These are phyloP conservation scores for Discostella stelligeroides DNA, from an alignment of 108 stramenopile species.

Conservation along the genomic window DNA sequence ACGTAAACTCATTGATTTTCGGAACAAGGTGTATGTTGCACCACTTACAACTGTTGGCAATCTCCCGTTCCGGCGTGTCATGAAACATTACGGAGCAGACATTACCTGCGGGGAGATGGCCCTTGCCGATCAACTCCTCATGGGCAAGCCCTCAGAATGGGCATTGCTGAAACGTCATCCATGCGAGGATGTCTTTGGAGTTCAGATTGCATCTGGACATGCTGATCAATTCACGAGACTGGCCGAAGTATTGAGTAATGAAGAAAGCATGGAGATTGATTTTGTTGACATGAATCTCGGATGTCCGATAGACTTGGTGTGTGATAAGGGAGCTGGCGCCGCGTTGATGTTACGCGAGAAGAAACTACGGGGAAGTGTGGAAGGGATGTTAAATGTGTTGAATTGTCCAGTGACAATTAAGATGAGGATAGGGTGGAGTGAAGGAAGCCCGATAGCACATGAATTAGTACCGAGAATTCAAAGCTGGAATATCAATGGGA, in stretches of 20 bases:
- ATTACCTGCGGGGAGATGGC: slow-evolving; percentile 99
- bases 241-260: slow-evolving; percentile 71
- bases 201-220: slow-evolving; percentile 93
- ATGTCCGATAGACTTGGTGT: slow-evolving; percentile 97
- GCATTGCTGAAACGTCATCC: slow-evolving; percentile 93
- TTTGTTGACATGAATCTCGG: slow-evolving; percentile 98
- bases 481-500: slow-evolving; percentile 69
- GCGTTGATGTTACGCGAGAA: slow-evolving; percentile 85
- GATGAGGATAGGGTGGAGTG: slow-evolving; percentile 97
- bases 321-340: slow-evolving; percentile 92
- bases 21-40: slow-evolving; percentile 96
- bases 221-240: slow-evolving; percentile 87
- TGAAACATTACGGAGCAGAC: slow-evolving; percentile 96
- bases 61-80: slow-evolving; percentile 95
- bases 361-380: slow-evolving; percentile 76
- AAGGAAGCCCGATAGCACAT: slow-evolving; percentile 90
- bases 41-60: slow-evolving; percentile 99
- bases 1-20: slow-evolving; percentile 88
- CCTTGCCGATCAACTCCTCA: slow-evolving; percentile 76
- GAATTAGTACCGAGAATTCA: slow-evolving; percentile 82
- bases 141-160: slow-evolving; percentile 92
- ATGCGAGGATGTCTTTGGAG: slow-evolving; percentile 95
- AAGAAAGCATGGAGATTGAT: slow-evolving; percentile 75
- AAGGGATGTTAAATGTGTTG: slow-evolving; percentile 73
- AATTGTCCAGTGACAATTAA: slow-evolving; percentile 93